These are phyloP conservation scores for Phaeotremella skinneri DNA, from an alignment of 768 basidiomycete genomes.

Conservation along the genomic window DNA sequence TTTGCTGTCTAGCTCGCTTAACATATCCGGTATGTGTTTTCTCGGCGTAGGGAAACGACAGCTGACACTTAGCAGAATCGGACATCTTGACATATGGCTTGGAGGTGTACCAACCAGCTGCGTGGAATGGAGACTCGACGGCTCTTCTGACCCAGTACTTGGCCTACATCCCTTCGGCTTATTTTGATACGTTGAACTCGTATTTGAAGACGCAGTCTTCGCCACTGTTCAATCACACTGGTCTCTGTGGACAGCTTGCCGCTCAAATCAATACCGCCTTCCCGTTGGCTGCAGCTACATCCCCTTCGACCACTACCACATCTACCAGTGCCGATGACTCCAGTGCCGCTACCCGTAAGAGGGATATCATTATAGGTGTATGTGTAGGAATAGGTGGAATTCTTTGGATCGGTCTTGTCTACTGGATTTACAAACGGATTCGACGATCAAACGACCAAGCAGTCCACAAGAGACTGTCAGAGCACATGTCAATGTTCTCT, in stretches of 20 bases:
- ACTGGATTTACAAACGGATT: slow-evolving; percentile 68
- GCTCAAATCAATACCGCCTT: slow-evolving; percentile 67
- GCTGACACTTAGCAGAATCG: slow-evolving; percentile 38
- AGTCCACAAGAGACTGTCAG: slow-evolving; percentile 70
- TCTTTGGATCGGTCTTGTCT: slow-evolving; percentile 67
- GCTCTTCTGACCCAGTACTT: slow-evolving; percentile 69
- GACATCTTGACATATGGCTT: slow-evolving; percentile 61
- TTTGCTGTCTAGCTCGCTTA: slow-evolving; percentile 57
- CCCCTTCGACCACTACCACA: slow-evolving; percentile 14
- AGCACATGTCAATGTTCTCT: slow-evolving; percentile 53
- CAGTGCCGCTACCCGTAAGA: slow-evolving; percentile 55
- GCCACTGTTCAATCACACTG: slow-evolving; percentile 62
- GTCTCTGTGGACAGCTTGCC: slow-evolving; percentile 62
- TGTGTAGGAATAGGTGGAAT: slow-evolving; percentile 77
- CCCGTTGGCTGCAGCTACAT: slow-evolving; percentile 53
- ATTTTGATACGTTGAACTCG: slow-evolving; percentile 63
- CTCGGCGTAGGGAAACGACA: slow-evolving; percentile 47
- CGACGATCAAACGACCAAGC: slow-evolving; percentile 64
- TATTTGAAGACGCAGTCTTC: slow-evolving; percentile 65
- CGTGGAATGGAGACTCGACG: slow-evolving; percentile 59
- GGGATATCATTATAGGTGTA: slow-evolving; percentile 88
- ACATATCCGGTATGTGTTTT: slow-evolving; percentile 54
- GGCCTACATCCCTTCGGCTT: slow-evolving; percentile 62
- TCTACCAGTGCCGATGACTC: slow-evolving; percentile 5
- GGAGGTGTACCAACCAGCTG: slow-evolving; percentile 65